phyloP scores from a whole-genome alignment of 257 asterid species.

The Nicotiana paniculata region DNA sequence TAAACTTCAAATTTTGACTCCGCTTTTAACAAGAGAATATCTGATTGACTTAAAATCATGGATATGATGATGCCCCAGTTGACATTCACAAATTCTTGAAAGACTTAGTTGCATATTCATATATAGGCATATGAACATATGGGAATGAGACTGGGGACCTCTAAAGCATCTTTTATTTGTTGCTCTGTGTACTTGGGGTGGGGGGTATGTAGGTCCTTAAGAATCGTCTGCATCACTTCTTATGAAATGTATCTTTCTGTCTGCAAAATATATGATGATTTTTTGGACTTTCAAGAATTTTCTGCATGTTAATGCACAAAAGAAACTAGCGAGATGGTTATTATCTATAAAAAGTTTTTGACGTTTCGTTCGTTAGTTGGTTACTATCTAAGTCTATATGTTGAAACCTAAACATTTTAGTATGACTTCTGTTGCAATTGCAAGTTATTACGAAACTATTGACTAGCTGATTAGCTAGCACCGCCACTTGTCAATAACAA shows the following conservation, averaged over 20 bases:
- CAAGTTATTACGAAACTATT: conserved; percentile 1
- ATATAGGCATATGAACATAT: neutral
- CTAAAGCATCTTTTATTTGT: conserved; percentile 10
- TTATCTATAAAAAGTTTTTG: neutral
- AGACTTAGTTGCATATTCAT: neutral
- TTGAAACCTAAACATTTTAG: neutral
- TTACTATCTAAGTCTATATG: neutral
- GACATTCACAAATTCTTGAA: neutral
- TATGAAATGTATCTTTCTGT: conserved; percentile 6
- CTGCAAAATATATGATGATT: conserved; percentile 6
- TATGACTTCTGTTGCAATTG: neutral
- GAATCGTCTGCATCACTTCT: conserved; percentile 24
- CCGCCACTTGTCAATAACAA: neutral
- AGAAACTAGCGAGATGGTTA: neutral
- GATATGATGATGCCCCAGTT: neutral
- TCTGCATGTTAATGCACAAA: neutral
- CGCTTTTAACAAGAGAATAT: neutral
- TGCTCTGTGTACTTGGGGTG: neutral
- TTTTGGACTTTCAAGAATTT: conserved; percentile 1
- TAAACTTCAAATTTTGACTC: too few relatives aligned
- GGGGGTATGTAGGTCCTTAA: conserved; percentile 16
- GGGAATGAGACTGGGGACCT: conserved; percentile 11
- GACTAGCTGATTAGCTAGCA: neutral
- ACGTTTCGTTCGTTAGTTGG: conserved; percentile 25
- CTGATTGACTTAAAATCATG: neutral